Conservation (phyloP, 2,329 filamentous ascomycete genomes). For the Hypoxylon sp. region DNA sequence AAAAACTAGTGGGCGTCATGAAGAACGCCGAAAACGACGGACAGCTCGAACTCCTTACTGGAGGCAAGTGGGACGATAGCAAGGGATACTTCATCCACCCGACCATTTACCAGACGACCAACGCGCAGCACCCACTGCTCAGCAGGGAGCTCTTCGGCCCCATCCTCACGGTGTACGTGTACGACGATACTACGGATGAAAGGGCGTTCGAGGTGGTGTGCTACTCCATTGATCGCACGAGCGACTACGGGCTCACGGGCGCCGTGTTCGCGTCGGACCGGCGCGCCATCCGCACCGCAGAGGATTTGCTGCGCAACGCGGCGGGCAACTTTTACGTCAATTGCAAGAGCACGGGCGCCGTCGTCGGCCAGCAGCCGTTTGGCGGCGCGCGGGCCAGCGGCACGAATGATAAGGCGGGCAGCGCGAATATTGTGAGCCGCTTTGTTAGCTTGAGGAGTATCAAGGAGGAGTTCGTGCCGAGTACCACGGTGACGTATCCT, state of each 20-base stretch:
- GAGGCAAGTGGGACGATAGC: conserved; percentile 81
- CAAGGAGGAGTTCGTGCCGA: conserved; percentile 80
- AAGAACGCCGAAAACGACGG: conserved; percentile 82
- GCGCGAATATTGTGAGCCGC: conserved; percentile 70
- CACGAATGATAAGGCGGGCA: conserved; percentile 81
- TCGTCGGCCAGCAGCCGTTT: conserved; percentile 80
- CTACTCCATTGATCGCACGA: conserved; percentile 75
- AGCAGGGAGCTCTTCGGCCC: conserved; percentile 78
- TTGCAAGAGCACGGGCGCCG: conserved; percentile 81
- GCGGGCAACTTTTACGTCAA: conserved; percentile 91
- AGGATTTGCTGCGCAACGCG: conserved; percentile 77
- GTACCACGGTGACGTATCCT: conserved; percentile 73
- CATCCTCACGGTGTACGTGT: conserved; percentile 73
- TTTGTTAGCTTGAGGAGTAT: conserved; percentile 76
- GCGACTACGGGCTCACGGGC: conserved; percentile 83
- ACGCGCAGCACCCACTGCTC: conserved; percentile 80
- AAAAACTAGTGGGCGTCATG: conserved; percentile 82
- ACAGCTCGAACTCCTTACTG: conserved; percentile 78
- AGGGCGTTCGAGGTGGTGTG: conserved; percentile 70
- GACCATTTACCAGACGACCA: conserved; percentile 81
- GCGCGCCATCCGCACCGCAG: conserved; percentile 73
- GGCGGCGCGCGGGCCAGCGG: conserved; percentile 76
- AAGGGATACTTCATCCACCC: conserved; percentile 88
- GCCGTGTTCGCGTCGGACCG: conserved; percentile 80
- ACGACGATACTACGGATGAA: conserved; percentile 72